Evolutionary conservation across 2,329 filamentous ascomycete species (phyloP).

Genomic region (Sphaerulina vaccinii): DNA sequence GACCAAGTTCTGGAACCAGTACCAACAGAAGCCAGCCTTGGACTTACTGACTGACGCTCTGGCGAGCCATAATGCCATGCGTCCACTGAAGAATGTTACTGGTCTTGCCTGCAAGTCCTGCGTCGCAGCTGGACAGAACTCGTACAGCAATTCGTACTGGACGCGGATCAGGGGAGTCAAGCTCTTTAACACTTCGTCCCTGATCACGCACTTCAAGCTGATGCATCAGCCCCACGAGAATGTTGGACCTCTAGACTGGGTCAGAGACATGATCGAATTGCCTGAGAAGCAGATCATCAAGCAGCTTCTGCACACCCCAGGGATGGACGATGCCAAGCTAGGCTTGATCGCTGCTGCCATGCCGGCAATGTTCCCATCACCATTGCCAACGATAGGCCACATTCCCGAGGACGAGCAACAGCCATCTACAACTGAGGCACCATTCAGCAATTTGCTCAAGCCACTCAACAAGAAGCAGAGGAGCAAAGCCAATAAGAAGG

Average conservation of each 20-base stretch:
- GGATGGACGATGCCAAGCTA: slow-evolving; percentile 57
- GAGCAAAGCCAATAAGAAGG: slow-evolving; percentile 32
- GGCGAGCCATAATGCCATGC: slow-evolving; percentile 41
- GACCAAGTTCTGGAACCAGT: slow-evolving; percentile 57
- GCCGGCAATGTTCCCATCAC: slow-evolving; percentile 41
- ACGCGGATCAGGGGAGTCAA: slow-evolving; percentile 41
- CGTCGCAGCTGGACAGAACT: slow-evolving; percentile 25
- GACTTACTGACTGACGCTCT: slow-evolving; percentile 53
- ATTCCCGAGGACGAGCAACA: slow-evolving; percentile 31
- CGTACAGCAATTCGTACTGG: slow-evolving; percentile 36
- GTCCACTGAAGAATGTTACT: slow-evolving; percentile 45
- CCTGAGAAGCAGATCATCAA: slow-evolving; percentile 53
- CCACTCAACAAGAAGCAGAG: slow-evolving; percentile 33
- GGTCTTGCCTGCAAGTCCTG: slow-evolving; percentile 45
- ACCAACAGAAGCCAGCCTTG: slow-evolving; percentile 57
- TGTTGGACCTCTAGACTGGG: slow-evolving; percentile 53
- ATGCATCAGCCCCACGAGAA: slow-evolving; percentile 48
- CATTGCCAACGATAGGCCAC: slow-evolving; percentile 44
- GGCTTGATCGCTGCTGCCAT: slow-evolving; percentile 35
- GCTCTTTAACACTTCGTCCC: slow-evolving; percentile 50
- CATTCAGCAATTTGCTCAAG: slow-evolving; percentile 26
- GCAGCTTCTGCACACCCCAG: slow-evolving; percentile 51
- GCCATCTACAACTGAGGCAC: slow-evolving; percentile 15
- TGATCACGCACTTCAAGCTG: slow-evolving; percentile 61
- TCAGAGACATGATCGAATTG: slow-evolving; percentile 60